Conservation (phyloP, 768 basidiomycete species). For the Serpula lacrymans region DNA sequence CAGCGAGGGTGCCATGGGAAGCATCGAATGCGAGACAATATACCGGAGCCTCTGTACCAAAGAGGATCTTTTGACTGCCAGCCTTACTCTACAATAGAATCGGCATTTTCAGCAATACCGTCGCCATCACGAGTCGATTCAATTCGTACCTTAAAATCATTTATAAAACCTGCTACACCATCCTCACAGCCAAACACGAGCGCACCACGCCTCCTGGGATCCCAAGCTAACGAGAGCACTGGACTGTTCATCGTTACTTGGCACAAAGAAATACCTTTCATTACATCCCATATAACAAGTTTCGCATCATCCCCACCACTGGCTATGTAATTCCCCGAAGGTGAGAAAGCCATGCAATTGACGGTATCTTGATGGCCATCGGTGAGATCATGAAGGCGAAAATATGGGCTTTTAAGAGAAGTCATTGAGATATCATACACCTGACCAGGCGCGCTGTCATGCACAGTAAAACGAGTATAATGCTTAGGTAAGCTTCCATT, state of each 20-base stretch:
- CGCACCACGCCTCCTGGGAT: neutral
- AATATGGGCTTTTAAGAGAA: too few relatives aligned
- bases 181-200: conserved; percentile 7
- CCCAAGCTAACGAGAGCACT: conserved; percentile 5
- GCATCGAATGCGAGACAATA: conserved; percentile 1
- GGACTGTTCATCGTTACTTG: neutral
- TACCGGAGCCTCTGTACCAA: conserved; percentile 3
- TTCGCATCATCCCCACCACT: conserved; percentile 4
- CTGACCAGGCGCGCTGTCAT: too few relatives aligned
- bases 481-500: too few relatives aligned
- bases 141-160: conserved; percentile 3
- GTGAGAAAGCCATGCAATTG: conserved; percentile 2
- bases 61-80: conserved; percentile 5
- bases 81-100: too few relatives aligned
- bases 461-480: too few relatives aligned
- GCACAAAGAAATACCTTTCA: neutral
- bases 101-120: too few relatives aligned
- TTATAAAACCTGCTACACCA: conserved; percentile 2
- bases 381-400: neutral
- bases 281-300: conserved; percentile 5
- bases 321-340: neutral
- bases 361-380: neutral
- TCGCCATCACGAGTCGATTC: too few relatives aligned
- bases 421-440: too few relatives aligned
- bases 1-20: neutral